These are phyloP conservation scores for Sherardia arvensis DNA, from an alignment of 257 asterid species.

Conservation along the genomic window DNA sequence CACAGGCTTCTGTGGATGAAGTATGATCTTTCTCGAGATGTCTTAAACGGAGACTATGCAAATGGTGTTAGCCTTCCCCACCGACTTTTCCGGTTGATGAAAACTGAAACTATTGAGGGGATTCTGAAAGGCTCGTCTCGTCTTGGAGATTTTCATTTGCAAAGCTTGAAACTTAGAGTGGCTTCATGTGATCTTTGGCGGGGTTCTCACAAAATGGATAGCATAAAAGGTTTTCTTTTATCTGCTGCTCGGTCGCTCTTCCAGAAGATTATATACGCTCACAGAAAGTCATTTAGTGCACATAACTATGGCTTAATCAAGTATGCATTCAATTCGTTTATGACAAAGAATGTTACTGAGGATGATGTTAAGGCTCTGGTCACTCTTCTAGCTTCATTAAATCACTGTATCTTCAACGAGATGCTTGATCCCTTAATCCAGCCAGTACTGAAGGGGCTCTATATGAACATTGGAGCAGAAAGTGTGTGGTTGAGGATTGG, in stretches of 20 bases:
- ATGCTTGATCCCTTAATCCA: constrained; percentile 36
- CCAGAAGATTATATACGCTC: constrained; percentile 70
- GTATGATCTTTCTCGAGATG: constrained; percentile 40
- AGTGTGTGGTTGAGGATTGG: constrained; percentile 61
- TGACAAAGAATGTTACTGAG: constrained; percentile 19
- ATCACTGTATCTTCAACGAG: constrained; percentile 42
- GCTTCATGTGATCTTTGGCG: constrained; percentile 69
- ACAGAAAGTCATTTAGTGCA: constrained; percentile 52
- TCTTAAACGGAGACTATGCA: constrained; percentile 20
- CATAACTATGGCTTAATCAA: constrained; percentile 44
- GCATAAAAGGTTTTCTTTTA: constrained; percentile 36
- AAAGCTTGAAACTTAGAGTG: constrained; percentile 57
- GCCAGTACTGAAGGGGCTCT: constrained; percentile 62
- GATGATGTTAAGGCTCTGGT: constrained; percentile 29
- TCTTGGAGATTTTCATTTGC: constrained; percentile 49
- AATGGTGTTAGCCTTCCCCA: constrained; percentile 37
- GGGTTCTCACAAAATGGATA: constrained; percentile 32
- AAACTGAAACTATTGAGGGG: constrained; percentile 38
- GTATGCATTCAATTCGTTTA: constrained; percentile 26
- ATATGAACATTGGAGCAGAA: constrained; percentile 28
- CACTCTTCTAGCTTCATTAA: constrained; percentile 54
- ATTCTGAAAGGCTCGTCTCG: constrained; percentile 38
- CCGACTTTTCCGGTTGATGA: constrained; percentile 59
- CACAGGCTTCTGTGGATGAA: constrained; percentile 66
- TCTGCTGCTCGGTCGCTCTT: constrained; percentile 67